Conservation (phyloP, 2,329 filamentous ascomycete genomes). For the Diplodia sapinea region DNA sequence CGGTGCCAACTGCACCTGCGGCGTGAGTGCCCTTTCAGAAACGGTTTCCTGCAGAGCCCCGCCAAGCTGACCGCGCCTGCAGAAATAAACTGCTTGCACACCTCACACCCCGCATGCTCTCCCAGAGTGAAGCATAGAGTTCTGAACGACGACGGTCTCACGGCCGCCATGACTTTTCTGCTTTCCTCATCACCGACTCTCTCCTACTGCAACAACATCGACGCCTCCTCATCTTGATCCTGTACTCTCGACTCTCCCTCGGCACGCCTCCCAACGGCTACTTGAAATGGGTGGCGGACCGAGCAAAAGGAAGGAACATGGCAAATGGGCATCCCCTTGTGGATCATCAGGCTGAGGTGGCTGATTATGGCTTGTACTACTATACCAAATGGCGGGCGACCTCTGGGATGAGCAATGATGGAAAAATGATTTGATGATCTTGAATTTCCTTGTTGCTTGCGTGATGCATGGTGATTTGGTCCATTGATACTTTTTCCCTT, state of each 20-base stretch:
- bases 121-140: constrained; percentile 17
- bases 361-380: constrained; percentile 5
- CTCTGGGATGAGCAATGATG: constrained; percentile 7
- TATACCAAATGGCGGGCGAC: background rate
- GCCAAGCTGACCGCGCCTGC: constrained; percentile 13
- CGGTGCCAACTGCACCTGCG: constrained; percentile 37
- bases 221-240: background rate
- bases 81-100: constrained; percentile 26
- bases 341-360: constrained; percentile 7
- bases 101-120: background rate
- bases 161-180: constrained; percentile 6
- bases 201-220: background rate
- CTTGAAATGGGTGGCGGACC: background rate
- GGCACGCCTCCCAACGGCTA: background rate
- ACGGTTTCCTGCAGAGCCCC: background rate
- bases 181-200: constrained; percentile 14
- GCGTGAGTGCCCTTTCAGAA: constrained; percentile 33
- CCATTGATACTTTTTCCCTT: background rate
- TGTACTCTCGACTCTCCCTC: background rate
- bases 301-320: background rate
- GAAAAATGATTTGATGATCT: background rate
- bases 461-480: background rate
- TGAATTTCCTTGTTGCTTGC: background rate
- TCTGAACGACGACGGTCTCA: background rate
- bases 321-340: background rate